phyloP scores from a whole-genome alignment of 352 stramenopile genomes.

The Pythium folliculosum region DNA sequence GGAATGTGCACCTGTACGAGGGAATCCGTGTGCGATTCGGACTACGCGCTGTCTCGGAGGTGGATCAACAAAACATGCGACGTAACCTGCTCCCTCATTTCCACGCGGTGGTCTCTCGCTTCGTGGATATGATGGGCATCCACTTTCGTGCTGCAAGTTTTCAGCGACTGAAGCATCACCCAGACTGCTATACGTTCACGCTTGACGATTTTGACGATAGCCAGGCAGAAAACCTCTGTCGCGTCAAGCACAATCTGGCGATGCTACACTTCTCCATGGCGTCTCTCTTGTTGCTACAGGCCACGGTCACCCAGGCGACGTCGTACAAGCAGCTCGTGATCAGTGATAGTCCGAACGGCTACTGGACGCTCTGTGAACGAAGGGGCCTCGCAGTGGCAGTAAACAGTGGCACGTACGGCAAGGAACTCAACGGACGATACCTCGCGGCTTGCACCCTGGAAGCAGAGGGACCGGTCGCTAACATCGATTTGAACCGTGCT shows the following conservation, averaged over 20 bases:
- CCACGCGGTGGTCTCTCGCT: conserved; percentile 51
- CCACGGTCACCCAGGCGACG: conserved; percentile 69
- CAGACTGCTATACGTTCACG: conserved; percentile 77
- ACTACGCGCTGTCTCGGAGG: conserved; percentile 53
- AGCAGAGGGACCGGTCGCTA: conserved; percentile 70
- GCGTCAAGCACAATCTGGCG: conserved; percentile 84
- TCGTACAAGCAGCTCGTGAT: conserved; percentile 84
- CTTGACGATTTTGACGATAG: conserved; percentile 68
- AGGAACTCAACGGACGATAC: conserved; percentile 54
- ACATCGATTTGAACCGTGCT: conserved; percentile 80
- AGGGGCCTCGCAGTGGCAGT: conserved; percentile 57
- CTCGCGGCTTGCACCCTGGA: conserved; percentile 70
- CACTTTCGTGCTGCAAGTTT: conserved; percentile 45
- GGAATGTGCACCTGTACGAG: conserved; percentile 69
- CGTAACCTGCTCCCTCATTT: conserved; percentile 48
- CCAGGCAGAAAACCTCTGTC: conserved; percentile 38
- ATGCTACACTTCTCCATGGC: conserved; percentile 89
- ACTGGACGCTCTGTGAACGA: conserved; percentile 89
- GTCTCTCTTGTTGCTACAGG: conserved; percentile 72
- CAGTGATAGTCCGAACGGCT: conserved; percentile 65
- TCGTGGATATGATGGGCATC: conserved; percentile 60
- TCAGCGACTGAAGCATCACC: conserved; percentile 43
- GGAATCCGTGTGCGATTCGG: conserved; percentile 82
- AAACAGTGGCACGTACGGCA: conserved; percentile 70
- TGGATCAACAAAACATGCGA: conserved; percentile 81